Conservation (phyloP, 2,329 filamentous ascomycete species). For the Metarhizium humberi region DNA sequence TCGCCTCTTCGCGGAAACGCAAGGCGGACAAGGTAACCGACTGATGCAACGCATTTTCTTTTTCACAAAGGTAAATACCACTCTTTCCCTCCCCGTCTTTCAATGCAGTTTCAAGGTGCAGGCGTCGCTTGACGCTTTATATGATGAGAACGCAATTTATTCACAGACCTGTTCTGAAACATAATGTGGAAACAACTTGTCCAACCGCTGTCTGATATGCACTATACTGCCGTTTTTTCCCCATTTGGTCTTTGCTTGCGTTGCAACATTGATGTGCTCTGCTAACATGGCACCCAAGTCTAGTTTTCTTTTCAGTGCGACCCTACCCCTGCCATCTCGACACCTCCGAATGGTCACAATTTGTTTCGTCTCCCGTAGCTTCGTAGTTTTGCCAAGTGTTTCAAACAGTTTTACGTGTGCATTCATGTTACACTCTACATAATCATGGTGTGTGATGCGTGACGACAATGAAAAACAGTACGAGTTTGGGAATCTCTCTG, state of each 20-base stretch:
- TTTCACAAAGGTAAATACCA: conserved; percentile 26
- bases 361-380: not conserved
- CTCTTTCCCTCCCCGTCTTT: conserved; percentile 4
- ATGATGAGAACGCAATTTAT: conserved; percentile 61
- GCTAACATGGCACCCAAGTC: conserved; percentile 1
- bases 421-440: too few relatives aligned
- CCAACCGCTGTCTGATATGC: conserved; percentile 72
- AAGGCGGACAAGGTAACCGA: not conserved
- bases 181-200: conserved; percentile 60
- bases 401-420: not conserved
- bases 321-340: not conserved
- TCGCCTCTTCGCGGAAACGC: conserved; percentile 26
- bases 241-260: not conserved
- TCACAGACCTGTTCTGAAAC: conserved; percentile 83
- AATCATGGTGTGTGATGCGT: too few relatives aligned
- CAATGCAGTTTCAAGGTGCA: not conserved
- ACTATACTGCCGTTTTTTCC: not conserved
- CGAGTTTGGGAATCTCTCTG: too few relatives aligned
- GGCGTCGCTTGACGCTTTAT: conserved; percentile 3
- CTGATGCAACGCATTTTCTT: not conserved
- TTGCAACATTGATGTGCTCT: not conserved
- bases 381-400: not conserved
- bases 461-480: too few relatives aligned
- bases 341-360: not conserved
- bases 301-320: not conserved